Percentiles rank a stretch among this genome's conserved stretches.
These are phyloP conservation scores for Leucocoprinus birnbaumii DNA, from an alignment of 768 basidiomycete species.

Conservation along the genomic window DNA sequence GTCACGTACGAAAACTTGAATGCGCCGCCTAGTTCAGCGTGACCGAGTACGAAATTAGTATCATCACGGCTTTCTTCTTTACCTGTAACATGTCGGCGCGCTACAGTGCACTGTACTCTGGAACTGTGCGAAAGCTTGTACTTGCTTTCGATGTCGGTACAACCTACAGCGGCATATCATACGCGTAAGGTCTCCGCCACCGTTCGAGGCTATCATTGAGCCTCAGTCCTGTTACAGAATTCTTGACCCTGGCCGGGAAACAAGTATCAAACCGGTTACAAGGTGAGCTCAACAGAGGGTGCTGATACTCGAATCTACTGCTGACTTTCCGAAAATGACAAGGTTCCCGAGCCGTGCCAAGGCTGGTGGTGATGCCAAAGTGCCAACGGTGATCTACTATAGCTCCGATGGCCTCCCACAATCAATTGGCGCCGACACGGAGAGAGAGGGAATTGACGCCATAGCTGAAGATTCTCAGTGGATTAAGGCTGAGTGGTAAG, in stretches of 20 bases:
- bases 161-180: constrained; percentile 41
- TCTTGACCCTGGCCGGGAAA: constrained; percentile 32
- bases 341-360: constrained; percentile 44
- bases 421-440: constrained; percentile 43
- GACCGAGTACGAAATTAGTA: too few species aligned
- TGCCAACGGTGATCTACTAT: constrained; percentile 46
- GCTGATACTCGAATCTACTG: background rate
- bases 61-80: too few species aligned
- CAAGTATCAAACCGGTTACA: constrained; percentile 21
- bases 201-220: background rate
- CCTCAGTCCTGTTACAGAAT: constrained; percentile 20
- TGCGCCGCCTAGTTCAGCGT: too few species aligned
- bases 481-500: constrained; percentile 44
- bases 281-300: constrained; percentile 10
- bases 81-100: constrained; percentile 14
- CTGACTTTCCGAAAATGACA: too few species aligned
- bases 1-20: too few species aligned
- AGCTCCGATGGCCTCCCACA: constrained; percentile 31
- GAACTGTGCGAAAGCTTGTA: constrained; percentile 29
- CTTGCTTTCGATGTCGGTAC: constrained; percentile 42
- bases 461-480: constrained; percentile 41
- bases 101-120: constrained; percentile 16
- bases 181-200: constrained; percentile 19
- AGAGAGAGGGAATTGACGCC: constrained; percentile 31
- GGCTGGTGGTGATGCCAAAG: constrained; percentile 40